Evolutionary conservation across 768 basidiomycete genomes (phyloP).

Genomic region (Suillus cothurnatus): DNA sequence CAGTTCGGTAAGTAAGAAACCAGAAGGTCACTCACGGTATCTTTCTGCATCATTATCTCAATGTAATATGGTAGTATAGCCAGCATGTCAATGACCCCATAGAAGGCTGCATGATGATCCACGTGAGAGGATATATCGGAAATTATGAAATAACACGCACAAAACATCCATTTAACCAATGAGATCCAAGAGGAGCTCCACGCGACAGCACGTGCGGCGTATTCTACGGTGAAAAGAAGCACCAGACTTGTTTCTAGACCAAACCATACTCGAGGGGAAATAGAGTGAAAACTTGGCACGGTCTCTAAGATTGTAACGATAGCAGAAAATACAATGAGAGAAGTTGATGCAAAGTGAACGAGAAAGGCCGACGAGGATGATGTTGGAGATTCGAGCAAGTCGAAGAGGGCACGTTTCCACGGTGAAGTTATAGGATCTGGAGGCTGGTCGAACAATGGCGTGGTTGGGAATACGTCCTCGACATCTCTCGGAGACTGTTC

Average conservation of each 20-base stretch:
- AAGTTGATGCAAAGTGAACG: slow-evolving; percentile 69
- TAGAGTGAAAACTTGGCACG: slow-evolving; percentile 72
- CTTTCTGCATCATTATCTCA: slow-evolving; percentile 80
- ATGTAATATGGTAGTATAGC: slow-evolving; percentile 90
- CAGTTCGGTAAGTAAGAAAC: not conserved
- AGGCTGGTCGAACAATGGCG: slow-evolving; percentile 36
- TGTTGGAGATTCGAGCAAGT: slow-evolving; percentile 79
- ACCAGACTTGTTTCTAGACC: slow-evolving; percentile 86
- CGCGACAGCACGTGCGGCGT: slow-evolving; percentile 69
- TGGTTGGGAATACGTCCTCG: slow-evolving; percentile 42
- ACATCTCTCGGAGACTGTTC: slow-evolving; percentile 40
- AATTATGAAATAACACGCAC: slow-evolving; percentile 40
- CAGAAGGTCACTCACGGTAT: slow-evolving; percentile 61
- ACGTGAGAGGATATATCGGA: slow-evolving; percentile 6
- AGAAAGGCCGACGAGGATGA: slow-evolving; percentile 77
- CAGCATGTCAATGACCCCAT: slow-evolving; percentile 82
- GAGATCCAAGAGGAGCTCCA: slow-evolving; percentile 69
- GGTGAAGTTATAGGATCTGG: slow-evolving; percentile 32
- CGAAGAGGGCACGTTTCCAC: slow-evolving; percentile 69
- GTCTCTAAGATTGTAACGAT: slow-evolving; percentile 80
- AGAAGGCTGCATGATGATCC: slow-evolving; percentile 56
- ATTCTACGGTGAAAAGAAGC: slow-evolving; percentile 86
- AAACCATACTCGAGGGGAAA: slow-evolving; percentile 76
- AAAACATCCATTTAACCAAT: slow-evolving; percentile 66
- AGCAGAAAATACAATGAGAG: slow-evolving; percentile 73